Percentiles rank a stretch among this genome's conserved stretches.
Evolutionary conservation across 768 basidiomycete genomes (phyloP).

Genomic region (Peribolospora baueri): DNA sequence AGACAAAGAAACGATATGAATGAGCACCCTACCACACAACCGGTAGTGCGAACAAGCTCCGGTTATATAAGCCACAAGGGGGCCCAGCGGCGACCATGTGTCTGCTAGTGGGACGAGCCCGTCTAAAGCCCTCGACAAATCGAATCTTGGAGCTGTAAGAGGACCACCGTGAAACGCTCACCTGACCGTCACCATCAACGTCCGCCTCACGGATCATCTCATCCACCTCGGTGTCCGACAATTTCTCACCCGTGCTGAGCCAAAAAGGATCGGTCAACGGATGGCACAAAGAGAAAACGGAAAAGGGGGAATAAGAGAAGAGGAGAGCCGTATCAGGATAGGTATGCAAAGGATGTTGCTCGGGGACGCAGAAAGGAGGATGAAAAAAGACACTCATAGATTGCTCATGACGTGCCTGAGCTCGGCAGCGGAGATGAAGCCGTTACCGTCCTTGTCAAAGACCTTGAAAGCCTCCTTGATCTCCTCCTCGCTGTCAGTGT

Average conservation of each 20-base stretch:
- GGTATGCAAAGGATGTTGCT: background rate
- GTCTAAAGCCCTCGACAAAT: background rate
- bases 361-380: background rate
- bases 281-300: slow-evolving; percentile 3
- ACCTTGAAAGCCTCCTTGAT: slow-evolving; percentile 92
- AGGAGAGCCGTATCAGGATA: background rate
- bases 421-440: slow-evolving; percentile 65
- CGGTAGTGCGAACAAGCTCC: too few species aligned
- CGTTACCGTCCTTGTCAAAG: slow-evolving; percentile 89
- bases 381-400: slow-evolving; percentile 32
- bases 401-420: slow-evolving; percentile 76
- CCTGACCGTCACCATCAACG: slow-evolving; percentile 74
- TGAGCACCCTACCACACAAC: too few species aligned
- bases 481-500: slow-evolving; percentile 80
- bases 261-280: background rate
- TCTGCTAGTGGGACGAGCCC: too few species aligned
- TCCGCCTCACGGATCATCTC: slow-evolving; percentile 97
- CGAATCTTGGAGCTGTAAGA: background rate
- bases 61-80: too few species aligned
- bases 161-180: slow-evolving; percentile 3
- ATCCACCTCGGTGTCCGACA: slow-evolving; percentile 63
- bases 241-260: slow-evolving; percentile 42
- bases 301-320: background rate
- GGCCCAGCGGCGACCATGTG: too few species aligned
- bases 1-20: too few species aligned